Evolutionary conservation across 805 yeast species (phyloP), one percentile per base, ranked within the genome.

Genomic region (Sugiyamaella mastotermitis): DNA sequence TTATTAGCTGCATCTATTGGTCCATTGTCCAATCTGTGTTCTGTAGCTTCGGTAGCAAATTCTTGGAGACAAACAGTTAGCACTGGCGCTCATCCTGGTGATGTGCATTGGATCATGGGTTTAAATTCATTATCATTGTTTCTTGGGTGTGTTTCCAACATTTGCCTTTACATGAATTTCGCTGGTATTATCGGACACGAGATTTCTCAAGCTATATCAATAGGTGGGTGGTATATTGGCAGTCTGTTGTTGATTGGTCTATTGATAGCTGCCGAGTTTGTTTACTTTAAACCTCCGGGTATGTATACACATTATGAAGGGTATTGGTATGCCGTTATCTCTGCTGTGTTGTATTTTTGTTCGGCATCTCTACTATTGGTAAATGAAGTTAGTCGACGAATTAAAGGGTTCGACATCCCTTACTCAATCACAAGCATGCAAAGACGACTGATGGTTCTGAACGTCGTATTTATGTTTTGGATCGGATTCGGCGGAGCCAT

Each of bases 1-100:
- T 68, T 85, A 18, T 55, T 80, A 5, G 78, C 88, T 1, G 86
- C 90, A 4, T 82, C 90, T 48, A 51, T 79, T 25, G 94, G 92
- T 0, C 94, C 95, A 0, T 50, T 85, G 19, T 78, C 90, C 5
- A 83, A 83, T 49, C 71, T 83, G 68, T 69, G 78, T 29, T 80
- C 90, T 0, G 65, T 83, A 4, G 77, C 82, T 1, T 84, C 88
- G 4, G 66, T 83, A 11, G 76, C 78, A 0, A 79, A 81, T 40
- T 66, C 70, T 33, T 85, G 95, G 95, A 57, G 80, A 36, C 44
- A 50, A n/a, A 29, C 42, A 0, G 45, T 47, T 6, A 18, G 18
- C 5, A 17, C 29, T 0, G 7, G 28, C 3, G 41, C 40, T 1
- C 33, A 31, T 11, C 41, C 41, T 5, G 31, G 43, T 2, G 78